Percentiles rank a stretch among this genome's conserved stretches.
These are phyloP conservation scores for Cladosporium sp. DNA, from an alignment of 2,329 filamentous ascomycete species.

Conservation along the genomic window DNA sequence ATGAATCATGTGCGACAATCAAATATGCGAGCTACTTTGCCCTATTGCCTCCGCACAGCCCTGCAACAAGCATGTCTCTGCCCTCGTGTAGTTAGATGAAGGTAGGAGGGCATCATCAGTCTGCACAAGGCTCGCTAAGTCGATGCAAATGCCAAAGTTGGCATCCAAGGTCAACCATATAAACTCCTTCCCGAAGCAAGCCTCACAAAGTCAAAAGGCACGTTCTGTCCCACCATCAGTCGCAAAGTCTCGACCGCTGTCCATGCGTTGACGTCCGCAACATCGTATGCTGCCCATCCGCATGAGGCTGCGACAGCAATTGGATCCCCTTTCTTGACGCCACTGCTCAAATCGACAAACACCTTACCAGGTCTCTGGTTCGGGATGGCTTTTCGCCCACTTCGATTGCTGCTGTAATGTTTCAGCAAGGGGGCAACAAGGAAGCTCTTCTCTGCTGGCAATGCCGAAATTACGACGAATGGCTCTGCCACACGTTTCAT, in stretches of 20 bases:
- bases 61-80: background rate
- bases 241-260: slow-evolving; percentile 80
- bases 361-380: slow-evolving; percentile 57
- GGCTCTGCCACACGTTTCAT: slow-evolving; percentile 77
- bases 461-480: slow-evolving; percentile 77
- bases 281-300: slow-evolving; percentile 77
- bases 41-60: background rate
- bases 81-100: background rate
- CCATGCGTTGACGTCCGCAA: slow-evolving; percentile 78
- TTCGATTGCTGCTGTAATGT: slow-evolving; percentile 52
- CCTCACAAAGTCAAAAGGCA: slow-evolving; percentile 82
- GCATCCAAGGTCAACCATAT: slow-evolving; percentile 7
- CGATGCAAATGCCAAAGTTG: background rate
- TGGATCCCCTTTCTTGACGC: slow-evolving; percentile 64
- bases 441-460: slow-evolving; percentile 75
- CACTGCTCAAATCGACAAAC: slow-evolving; percentile 76
- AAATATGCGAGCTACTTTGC: background rate
- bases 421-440: slow-evolving; percentile 76
- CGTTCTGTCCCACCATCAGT: slow-evolving; percentile 79
- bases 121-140: background rate
- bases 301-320: slow-evolving; percentile 68
- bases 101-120: background rate
- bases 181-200: slow-evolving; percentile 62
- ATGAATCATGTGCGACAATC: background rate
- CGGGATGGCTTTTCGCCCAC: slow-evolving; percentile 37